These are phyloP conservation scores for Colletotrichum viniferum DNA, from an alignment of 2,329 filamentous ascomycete genomes.

Conservation along the genomic window DNA sequence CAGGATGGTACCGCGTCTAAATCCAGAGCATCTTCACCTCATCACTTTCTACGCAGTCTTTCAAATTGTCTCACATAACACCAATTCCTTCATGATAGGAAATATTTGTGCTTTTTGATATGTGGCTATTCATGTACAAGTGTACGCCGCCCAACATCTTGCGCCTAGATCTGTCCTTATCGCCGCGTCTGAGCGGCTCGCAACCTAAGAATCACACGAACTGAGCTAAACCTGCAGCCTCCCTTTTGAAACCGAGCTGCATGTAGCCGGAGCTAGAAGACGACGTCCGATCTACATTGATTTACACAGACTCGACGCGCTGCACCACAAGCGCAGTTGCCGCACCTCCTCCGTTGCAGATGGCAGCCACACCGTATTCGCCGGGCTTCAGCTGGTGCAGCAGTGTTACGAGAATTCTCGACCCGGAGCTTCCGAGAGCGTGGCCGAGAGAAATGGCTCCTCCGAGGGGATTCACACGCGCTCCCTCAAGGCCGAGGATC, in stretches of 20 bases:
- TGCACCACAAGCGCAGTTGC: conserved; percentile 93
- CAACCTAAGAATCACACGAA: background rate
- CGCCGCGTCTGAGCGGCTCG: background rate
- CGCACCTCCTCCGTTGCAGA: conserved; percentile 95
- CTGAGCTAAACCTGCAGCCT: background rate
- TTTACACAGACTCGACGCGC: conserved; percentile 66
- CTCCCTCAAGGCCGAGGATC: conserved; percentile 81
- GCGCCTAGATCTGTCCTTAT: background rate
- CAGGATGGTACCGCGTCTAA: background rate
- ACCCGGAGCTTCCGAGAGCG: conserved; percentile 90
- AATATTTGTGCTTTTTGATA: background rate
- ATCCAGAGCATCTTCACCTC: background rate
- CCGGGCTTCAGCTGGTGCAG: conserved; percentile 90
- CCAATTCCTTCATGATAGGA: too few species aligned
- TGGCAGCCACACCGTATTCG: conserved; percentile 93
- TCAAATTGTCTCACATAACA: background rate
- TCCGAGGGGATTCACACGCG: conserved; percentile 84
- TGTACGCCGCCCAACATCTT: background rate
- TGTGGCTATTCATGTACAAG: background rate
- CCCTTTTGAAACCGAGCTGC: background rate
- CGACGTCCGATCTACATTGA: background rate
- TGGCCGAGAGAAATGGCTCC: conserved; percentile 93
- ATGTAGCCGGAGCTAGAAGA: background rate
- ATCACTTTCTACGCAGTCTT: background rate
- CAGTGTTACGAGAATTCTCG: conserved; percentile 86